These are phyloP conservation scores for Circinella minor DNA, from an alignment of 371 early-diverging fungal genomes.

Conservation along the genomic window DNA sequence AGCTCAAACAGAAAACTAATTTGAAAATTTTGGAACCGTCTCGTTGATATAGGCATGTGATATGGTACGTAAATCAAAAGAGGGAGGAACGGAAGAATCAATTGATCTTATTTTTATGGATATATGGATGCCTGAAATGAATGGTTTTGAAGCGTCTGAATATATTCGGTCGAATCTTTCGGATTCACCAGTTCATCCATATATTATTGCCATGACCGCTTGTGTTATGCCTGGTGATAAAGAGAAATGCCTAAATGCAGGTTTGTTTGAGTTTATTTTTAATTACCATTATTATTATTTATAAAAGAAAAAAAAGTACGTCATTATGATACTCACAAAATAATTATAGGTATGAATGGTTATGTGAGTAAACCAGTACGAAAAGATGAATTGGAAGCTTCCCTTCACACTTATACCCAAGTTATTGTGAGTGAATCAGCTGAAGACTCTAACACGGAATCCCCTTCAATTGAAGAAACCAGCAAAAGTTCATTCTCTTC, in stretches of 20 bases:
- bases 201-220: conserved; percentile 59
- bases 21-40: too few relatives aligned
- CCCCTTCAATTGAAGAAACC: too few relatives aligned
- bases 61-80: conserved; percentile 23
- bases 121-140: conserved; percentile 64
- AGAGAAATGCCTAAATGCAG: conserved; percentile 53
- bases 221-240: conserved; percentile 61
- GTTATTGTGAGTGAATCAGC: conserved; percentile 4
- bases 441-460: neutral
- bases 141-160: conserved; percentile 49
- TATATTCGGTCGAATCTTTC: conserved; percentile 44
- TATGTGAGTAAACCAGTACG: conserved; percentile 50
- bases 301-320: too few relatives aligned
- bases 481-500: too few relatives aligned
- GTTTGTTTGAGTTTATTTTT: conserved; percentile 22
- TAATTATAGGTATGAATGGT: conserved; percentile 29
- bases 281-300: neutral
- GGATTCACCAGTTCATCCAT: conserved; percentile 31
- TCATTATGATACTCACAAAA: too few relatives aligned
- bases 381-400: conserved; percentile 51
- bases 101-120: conserved; percentile 58
- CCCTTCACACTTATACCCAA: conserved; percentile 33
- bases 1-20: too few relatives aligned
- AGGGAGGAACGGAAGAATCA: conserved; percentile 16
- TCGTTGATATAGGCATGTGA: conserved; percentile 30